Percentiles rank a stretch among this genome's conserved stretches.
phyloP scores from a whole-genome alignment of 306 rosid species.

The Oxytropis ochrocephala region DNA sequence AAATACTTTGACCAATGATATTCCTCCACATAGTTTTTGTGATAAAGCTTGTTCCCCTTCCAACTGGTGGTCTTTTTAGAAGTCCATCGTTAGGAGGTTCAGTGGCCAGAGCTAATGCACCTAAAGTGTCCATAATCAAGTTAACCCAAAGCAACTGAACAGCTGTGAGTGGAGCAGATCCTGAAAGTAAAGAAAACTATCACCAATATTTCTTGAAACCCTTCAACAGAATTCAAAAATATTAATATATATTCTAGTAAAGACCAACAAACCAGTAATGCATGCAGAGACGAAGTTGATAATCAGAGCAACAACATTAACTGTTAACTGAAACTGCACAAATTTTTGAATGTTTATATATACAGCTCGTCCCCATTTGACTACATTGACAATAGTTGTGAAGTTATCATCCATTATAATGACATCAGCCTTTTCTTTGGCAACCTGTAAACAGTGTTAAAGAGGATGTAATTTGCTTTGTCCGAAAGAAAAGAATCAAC shows the following conservation, averaged over 20 bases:
- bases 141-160: conserved; percentile 98
- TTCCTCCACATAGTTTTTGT: conserved; percentile 96
- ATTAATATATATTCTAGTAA: background rate
- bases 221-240: background rate
- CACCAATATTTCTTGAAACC: conserved; percentile 1
- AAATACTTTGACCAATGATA: conserved; percentile 87
- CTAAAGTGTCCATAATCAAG: conserved; percentile 98
- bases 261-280: conserved; percentile 61
- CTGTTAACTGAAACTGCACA: conserved; percentile 95
- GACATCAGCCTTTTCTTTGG: conserved; percentile 91
- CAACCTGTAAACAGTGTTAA: conserved; percentile 56
- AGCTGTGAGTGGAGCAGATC: conserved; percentile 95
- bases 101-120: conserved; percentile 95
- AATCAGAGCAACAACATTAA: conserved; percentile 81
- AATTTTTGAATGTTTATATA: conserved; percentile 94
- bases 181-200: conserved; percentile 36
- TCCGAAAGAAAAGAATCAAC: background rate
- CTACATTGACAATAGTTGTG: conserved; percentile 73
- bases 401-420: conserved; percentile 90
- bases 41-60: conserved; percentile 59
- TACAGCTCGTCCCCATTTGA: conserved; percentile 93
- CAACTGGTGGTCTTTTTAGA: conserved; percentile 66
- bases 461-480: background rate
- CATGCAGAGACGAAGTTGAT: conserved; percentile 89
- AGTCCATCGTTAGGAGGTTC: conserved; percentile 90